These are phyloP conservation scores for Oryza punctata DNA, from an alignment of 176 grass and related monocot genomes.

Conservation along the genomic window DNA sequence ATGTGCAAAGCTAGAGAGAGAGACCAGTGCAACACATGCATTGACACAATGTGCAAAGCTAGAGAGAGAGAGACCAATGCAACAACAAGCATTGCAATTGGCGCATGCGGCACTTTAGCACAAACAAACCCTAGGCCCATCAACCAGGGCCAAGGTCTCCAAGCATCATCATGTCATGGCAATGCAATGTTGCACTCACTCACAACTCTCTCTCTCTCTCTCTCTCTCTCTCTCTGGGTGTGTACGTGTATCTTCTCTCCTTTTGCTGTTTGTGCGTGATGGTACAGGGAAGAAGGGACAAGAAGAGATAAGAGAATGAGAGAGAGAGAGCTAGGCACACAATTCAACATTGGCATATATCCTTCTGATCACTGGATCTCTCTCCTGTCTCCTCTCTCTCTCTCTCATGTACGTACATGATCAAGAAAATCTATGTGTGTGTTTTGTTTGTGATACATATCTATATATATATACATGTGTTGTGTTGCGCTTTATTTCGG, in stretches of 20 bases:
- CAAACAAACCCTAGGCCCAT: neutral
- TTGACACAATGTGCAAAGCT: neutral
- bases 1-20: neutral
- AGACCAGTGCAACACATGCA: slow-evolving; percentile 24
- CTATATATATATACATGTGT: neutral
- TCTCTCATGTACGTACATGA: neutral
- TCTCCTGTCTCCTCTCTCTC: too few relatives aligned
- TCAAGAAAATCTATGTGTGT: neutral
- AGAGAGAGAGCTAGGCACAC: slow-evolving; percentile 5
- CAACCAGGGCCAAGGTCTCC: neutral
- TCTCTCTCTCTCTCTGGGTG: neutral
- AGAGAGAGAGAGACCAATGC: neutral
- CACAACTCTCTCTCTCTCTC: neutral
- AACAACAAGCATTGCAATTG: neutral
- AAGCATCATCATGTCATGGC: slow-evolving; percentile 15
- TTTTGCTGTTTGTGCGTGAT: neutral
- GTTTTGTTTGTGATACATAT: neutral
- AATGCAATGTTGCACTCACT: neutral
- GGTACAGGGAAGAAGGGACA: neutral
- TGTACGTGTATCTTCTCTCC: neutral
- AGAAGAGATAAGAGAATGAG: neutral
- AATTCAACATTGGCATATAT: neutral
- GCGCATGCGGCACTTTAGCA: neutral
- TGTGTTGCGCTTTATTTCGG: neutral
- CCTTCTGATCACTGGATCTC: neutral